Base-by-base conservation (phyloP, 2,329 filamentous ascomycete species). In the Sordariomycetes sp. region DNA sequence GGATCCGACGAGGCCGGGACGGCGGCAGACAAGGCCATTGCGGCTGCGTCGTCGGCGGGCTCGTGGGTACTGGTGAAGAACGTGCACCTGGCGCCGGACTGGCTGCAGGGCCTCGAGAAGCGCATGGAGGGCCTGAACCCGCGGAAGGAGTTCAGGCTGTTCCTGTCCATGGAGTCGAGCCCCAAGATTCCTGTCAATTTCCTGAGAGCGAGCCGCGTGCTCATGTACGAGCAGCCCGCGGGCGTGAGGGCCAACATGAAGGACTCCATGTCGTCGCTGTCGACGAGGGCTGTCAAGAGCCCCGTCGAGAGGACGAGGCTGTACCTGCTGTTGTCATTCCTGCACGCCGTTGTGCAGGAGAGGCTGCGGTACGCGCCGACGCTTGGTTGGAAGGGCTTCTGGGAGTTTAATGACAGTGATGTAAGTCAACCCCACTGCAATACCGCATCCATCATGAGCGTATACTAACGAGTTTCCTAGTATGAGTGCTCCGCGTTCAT, bases 371-470 rank as follows among this genome's bases (percentile, higher is more conserved):
- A 99, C 69, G 91, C 92, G 25, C 95, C 94, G 0, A 92, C 81
- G 58, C 76, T 99, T 57, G 94, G 94, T 60, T 99, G 94, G 94
- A 96, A 95, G 76, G 90, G 90, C 57, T 96, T 96, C 79, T 99
- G 95, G 94, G 95, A 99, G 72, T 99, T 99, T 72, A 99, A 99
- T 68, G 95, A 99, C 71, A 95, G 91, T 64, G 94, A 99, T 72
- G 89, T 95, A 82, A 87, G 89, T 85, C 15, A 51, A 32, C 22
- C 32, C 52, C 13, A 17, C 3, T 42, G 60, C 13, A n/a, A 10
- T 13, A 36, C 4, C 42, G 54, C 24, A 52, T 10, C 3, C 13
- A 12, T 10, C 10, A 50, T 12, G 17, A 53, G n/a, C 39, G 32
- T n/a, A 25, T 39, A 53, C 62, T 66, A 60, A 67, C 61, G 60